A percentile compares a stretch with the other conserved stretches of the same genome.
Conservation (phyloP, 768 basidiomycete genomes). For the Tricholoma sp. region DNA sequence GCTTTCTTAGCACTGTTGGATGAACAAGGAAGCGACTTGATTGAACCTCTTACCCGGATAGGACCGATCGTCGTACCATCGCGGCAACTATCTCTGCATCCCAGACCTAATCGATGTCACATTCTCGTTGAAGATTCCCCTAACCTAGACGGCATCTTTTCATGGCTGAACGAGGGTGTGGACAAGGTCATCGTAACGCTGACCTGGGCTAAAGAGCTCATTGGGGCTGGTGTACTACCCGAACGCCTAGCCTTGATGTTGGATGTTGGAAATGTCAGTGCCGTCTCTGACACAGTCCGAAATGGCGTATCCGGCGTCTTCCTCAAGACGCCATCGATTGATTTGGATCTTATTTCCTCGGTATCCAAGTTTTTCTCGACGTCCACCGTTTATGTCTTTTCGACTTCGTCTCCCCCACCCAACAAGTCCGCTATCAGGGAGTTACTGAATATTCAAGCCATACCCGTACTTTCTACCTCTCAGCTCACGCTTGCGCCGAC, state of each 20-base stretch:
- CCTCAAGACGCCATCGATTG: conserved; percentile 67
- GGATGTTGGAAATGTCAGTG: conserved; percentile 66
- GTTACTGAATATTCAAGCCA: conserved; percentile 52
- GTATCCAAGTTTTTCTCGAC: conserved; percentile 69
- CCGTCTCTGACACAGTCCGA: conserved; percentile 70
- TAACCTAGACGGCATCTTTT: conserved; percentile 50
- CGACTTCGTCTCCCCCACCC: conserved; percentile 43
- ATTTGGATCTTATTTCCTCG: conserved; percentile 72
- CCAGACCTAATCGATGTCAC: conserved; percentile 37
- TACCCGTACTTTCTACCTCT: conserved; percentile 65
- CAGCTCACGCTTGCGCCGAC: conserved; percentile 58
- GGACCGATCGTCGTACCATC: conserved; percentile 65
- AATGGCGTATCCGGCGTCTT: conserved; percentile 74
- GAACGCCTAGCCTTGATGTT: conserved; percentile 73
- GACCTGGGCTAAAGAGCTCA: conserved; percentile 58
- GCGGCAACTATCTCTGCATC: conserved; percentile 23
- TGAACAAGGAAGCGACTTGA: conserved; percentile 39
- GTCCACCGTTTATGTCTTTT: conserved; percentile 58
- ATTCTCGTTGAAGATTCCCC: conserved; percentile 52
- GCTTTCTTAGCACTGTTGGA: conserved; percentile 62
- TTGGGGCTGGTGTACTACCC: conserved; percentile 56
- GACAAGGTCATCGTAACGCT: conserved; percentile 75
- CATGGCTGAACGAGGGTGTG: conserved; percentile 72
- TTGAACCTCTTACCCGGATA: conserved; percentile 63
- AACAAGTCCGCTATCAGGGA: conserved; percentile 57